Evolutionary conservation across 2,329 filamentous ascomycete genomes (phyloP).

Genomic region (Penicillium corylophilum): DNA sequence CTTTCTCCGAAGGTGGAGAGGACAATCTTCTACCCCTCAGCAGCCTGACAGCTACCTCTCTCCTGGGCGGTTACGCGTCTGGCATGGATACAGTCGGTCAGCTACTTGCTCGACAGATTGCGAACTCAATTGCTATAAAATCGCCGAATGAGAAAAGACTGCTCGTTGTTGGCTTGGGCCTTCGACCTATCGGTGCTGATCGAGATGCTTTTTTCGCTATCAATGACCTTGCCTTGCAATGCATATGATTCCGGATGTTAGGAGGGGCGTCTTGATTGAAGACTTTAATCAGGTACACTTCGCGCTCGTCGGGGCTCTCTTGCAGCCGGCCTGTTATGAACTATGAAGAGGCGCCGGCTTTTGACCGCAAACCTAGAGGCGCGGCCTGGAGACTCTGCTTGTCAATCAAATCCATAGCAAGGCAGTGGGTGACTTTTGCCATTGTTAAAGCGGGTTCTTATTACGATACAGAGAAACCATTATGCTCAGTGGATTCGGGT

Average conservation of each 20-base stretch:
- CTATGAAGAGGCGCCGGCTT: neutral
- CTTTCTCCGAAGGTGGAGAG: slow-evolving; percentile 44
- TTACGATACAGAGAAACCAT: neutral
- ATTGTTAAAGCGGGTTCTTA: neutral
- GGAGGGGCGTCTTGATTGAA: neutral
- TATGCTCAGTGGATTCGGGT: neutral
- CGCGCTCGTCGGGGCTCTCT: neutral
- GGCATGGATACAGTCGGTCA: slow-evolving; percentile 82
- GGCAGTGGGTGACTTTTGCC: neutral
- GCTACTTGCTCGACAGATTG: slow-evolving; percentile 85
- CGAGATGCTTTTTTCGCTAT: slow-evolving; percentile 45
- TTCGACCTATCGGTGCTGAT: slow-evolving; percentile 47
- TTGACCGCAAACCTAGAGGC: neutral
- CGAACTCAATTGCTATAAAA: slow-evolving; percentile 71
- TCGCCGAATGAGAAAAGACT: slow-evolving; percentile 62
- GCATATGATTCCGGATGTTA: slow-evolving; percentile 28
- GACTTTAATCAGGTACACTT: too few species aligned
- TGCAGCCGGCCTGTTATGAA: neutral
- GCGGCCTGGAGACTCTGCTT: neutral
- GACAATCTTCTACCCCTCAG: slow-evolving; percentile 69
- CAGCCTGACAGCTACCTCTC: slow-evolving; percentile 79
- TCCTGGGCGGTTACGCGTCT: slow-evolving; percentile 78
- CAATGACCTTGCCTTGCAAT: slow-evolving; percentile 45
- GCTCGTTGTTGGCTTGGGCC: slow-evolving; percentile 59
- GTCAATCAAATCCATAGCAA: neutral